Base-by-base conservation (phyloP, 2,329 filamentous ascomycete genomes). In the Fusarium liriodendri region DNA sequence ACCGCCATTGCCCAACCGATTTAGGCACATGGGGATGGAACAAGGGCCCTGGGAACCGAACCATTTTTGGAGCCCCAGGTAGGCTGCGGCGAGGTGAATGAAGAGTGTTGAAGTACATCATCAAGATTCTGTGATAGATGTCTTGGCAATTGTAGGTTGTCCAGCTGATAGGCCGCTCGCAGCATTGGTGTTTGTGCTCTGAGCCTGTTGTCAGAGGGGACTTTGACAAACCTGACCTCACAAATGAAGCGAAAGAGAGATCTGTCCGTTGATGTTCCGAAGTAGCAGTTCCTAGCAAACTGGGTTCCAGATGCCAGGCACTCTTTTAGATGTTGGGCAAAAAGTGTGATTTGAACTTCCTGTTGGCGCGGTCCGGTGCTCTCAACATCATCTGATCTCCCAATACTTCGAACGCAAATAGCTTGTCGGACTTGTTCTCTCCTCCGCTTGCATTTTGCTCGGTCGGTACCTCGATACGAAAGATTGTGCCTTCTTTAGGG, bases 401-500 rank as follows among this genome's bases (percentile, higher is more conserved):
- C 73, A 96, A 89, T 2, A 98, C 86, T 81, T 98, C 96, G 77
- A 98, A 97, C 0, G 92, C 88, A 78, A 98, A 86, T 20, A 38
- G 78, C 59, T 78, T 74, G 45, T 61, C 76, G 50, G 69, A 66
- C 18, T 67, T 69, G 45, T 71, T 74, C 8, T 73, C 79, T 14
- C 61, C 74, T 8, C 52, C 72, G 6, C 32, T 59, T 4, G 40
- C 20, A 32, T 71, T 67, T 13, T 74, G 60, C 18, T 75, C 72
- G 6, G 68, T 6, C 79, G 92, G 90, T 11, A 98, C 86, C 72
- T 90, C 87, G 74, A 98, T 90, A 22, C 91, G 89, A 78, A 99
- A 98, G 20, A 96, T 87, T 0, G 95, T 96, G 42, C 95, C 92
- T 80, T 97, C 95, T 81, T 99, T 99, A 5, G 97, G 96, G 66